Conservation (phyloP, 2,329 filamentous ascomycete genomes). For the Fusarium nygamai region DNA sequence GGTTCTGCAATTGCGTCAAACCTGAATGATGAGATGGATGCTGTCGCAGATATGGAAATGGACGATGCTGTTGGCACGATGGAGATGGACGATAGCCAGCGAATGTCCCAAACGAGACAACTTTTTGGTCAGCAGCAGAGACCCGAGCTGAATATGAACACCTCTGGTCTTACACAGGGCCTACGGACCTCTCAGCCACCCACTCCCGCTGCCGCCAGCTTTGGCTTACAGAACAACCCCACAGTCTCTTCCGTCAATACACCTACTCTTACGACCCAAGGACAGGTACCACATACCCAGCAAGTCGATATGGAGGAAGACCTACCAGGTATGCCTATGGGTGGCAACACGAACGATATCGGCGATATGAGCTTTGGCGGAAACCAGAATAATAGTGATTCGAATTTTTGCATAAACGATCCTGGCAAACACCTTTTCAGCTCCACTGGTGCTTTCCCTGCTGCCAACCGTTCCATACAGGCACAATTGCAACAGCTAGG, state of each 20-base stretch:
- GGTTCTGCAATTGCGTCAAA: slow-evolving; percentile 55
- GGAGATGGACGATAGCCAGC: slow-evolving; percentile 70
- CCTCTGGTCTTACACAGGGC: slow-evolving; percentile 79
- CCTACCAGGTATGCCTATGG: slow-evolving; percentile 70
- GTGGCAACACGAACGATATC: slow-evolving; percentile 64
- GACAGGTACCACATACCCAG: slow-evolving; percentile 69
- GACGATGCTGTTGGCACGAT: slow-evolving; percentile 79
- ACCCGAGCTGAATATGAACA: slow-evolving; percentile 83
- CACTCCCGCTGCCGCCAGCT: slow-evolving; percentile 81
- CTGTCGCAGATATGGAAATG: slow-evolving; percentile 96
- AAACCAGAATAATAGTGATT: slow-evolving; percentile 49
- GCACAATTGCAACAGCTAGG: slow-evolving; percentile 78
- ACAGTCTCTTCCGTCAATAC: slow-evolving; percentile 98
- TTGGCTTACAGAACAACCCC: slow-evolving; percentile 89
- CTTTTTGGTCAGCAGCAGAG: slow-evolving; percentile 71
- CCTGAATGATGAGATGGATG: slow-evolving; percentile 75
- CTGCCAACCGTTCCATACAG: slow-evolving; percentile 70
- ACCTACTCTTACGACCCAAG: slow-evolving; percentile 83
- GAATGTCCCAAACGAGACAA: slow-evolving; percentile 75
- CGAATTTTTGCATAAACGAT: slow-evolving; percentile 81
- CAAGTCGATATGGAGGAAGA: slow-evolving; percentile 78
- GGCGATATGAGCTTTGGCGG: slow-evolving; percentile 66
- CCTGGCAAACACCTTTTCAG: slow-evolving; percentile 94
- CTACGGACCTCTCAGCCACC: slow-evolving; percentile 86
- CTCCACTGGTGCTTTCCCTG: slow-evolving; percentile 77